These are phyloP conservation scores for Babesia ovata DNA, from an alignment of 169 alveolate genomes.

Conservation along the genomic window DNA sequence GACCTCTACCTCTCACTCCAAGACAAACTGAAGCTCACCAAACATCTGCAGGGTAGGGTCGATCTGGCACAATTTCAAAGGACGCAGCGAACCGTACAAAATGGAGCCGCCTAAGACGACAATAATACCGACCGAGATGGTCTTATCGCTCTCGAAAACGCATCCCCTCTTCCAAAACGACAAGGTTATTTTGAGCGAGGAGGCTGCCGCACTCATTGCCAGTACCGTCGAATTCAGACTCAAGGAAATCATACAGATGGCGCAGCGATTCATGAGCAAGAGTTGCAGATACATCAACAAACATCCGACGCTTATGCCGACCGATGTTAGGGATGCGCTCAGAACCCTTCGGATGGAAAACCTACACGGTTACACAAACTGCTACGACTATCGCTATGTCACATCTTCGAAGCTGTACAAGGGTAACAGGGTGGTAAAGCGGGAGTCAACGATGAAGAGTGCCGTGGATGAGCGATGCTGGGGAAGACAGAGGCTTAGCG, in stretches of 20 bases:
- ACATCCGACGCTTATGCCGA: constrained; percentile 39
- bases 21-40: constrained; percentile 13
- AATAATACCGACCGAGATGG: constrained; percentile 51
- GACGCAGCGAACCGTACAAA: constrained; percentile 18
- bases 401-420: constrained; percentile 57
- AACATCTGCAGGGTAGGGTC: constrained; percentile 6
- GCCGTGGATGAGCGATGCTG: constrained; percentile 49
- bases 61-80: background rate
- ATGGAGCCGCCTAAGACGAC: constrained; percentile 30
- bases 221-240: constrained; percentile 64
- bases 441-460: constrained; percentile 52
- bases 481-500: constrained; percentile 61
- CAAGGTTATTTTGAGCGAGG: constrained; percentile 45
- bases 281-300: constrained; percentile 39
- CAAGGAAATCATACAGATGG: constrained; percentile 58
- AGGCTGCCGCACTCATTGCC: constrained; percentile 68
- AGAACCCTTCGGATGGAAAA: constrained; percentile 58
- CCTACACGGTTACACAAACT: constrained; percentile 55
- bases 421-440: constrained; percentile 66
- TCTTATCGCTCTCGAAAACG: constrained; percentile 56
- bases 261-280: constrained; percentile 47
- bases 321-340: constrained; percentile 64
- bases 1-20: constrained; percentile 9
- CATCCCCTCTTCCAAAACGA: constrained; percentile 67
- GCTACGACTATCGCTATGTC: constrained; percentile 67